Conservation (phyloP, 208 protist genomes). For the Trypanosoma avium region DNA sequence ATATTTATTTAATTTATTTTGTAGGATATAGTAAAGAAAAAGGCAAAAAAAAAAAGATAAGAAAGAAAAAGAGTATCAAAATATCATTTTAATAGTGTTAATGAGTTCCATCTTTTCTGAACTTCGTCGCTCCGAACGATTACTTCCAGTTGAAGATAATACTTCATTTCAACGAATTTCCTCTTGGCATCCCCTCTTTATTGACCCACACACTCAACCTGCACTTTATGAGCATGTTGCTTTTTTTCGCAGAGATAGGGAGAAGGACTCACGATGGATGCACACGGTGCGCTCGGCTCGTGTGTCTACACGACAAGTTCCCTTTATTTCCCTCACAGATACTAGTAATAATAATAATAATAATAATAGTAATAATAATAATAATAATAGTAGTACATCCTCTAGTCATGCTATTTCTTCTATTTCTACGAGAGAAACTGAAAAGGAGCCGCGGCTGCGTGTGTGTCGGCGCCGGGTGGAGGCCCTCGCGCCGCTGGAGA, state of each 20-base stretch:
- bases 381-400: neutral
- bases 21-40: no score
- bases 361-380: neutral
- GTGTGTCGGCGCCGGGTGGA: constrained; percentile 29
- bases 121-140: constrained; percentile 45
- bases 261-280: constrained; percentile 32
- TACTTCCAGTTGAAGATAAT: constrained; percentile 52
- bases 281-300: constrained; percentile 45
- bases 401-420: no score
- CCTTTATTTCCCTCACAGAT: constrained; percentile 30
- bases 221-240: constrained; percentile 46
- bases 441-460: neutral
- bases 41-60: no score
- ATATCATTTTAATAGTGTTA: neutral
- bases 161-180: constrained; percentile 33
- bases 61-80: no score
- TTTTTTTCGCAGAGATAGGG: constrained; percentile 31
- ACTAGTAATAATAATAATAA: neutral
- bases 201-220: constrained; percentile 25
- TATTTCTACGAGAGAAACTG: no score
- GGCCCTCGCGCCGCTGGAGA: constrained; percentile 51
- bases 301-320: constrained; percentile 39
- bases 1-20: no score
- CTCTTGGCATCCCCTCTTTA: constrained; percentile 35
- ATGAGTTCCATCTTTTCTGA: constrained; percentile 49